Percentiles rank a stretch among this genome's conserved stretches.
phyloP scores from a whole-genome alignment of 495 filamentous ascomycete genomes.

The Amniculicola lignicola region DNA sequence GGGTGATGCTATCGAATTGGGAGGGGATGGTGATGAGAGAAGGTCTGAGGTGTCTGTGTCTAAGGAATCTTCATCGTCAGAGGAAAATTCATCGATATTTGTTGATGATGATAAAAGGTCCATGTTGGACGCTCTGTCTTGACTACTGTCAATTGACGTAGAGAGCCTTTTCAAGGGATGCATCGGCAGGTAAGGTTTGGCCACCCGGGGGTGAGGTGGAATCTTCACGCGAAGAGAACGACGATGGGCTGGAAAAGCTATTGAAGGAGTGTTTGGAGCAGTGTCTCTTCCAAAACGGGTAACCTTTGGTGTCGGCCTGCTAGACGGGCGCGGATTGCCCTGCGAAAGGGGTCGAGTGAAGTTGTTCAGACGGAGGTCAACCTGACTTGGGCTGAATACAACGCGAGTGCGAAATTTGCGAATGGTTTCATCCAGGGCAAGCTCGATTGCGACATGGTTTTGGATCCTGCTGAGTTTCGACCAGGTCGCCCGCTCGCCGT shows the following conservation, averaged over 20 bases:
- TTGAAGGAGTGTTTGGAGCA: neutral
- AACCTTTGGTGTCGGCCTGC: neutral
- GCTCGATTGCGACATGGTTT: constrained; percentile 81
- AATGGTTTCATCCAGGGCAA: constrained; percentile 80
- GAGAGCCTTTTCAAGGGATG: neutral
- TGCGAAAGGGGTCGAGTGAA: constrained; percentile 25
- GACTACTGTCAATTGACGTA: neutral
- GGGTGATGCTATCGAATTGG: neutral
- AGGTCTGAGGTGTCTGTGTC: constrained; percentile 26
- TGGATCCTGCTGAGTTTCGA: constrained; percentile 76
- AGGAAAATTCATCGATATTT: constrained; percentile 8
- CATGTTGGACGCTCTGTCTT: no score
- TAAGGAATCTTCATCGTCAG: constrained; percentile 10
- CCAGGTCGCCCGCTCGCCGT: constrained; percentile 86
- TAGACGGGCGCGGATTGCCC: constrained; percentile 2
- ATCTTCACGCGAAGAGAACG: no score
- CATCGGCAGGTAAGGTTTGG: constrained; percentile 12
- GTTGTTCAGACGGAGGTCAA: constrained; percentile 49
- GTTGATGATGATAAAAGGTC: constrained; percentile 15
- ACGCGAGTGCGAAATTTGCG: constrained; percentile 70
- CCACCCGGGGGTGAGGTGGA: no score
- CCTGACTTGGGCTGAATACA: constrained; percentile 73
- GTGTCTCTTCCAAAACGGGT: constrained; percentile 4
- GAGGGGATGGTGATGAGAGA: constrained; percentile 25
- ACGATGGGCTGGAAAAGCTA: no score